These are phyloP conservation scores for Cerrena zonata DNA, from an alignment of 1,284 basidiomycete genomes.

Conservation along the genomic window DNA sequence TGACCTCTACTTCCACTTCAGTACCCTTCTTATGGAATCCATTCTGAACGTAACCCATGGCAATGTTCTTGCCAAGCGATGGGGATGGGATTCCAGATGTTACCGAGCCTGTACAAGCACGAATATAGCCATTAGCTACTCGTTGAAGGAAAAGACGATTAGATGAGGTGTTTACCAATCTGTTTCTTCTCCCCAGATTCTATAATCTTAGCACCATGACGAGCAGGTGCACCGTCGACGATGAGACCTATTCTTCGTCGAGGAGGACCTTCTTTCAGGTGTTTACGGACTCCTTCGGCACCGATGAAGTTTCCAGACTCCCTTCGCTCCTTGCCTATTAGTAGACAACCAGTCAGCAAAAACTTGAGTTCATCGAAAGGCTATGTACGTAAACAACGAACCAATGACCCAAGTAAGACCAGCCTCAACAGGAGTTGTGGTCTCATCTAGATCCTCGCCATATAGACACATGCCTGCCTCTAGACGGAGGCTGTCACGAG, in stretches of 20 bases:
- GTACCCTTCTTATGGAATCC: slow-evolving; percentile 92
- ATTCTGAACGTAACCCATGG: slow-evolving; percentile 84
- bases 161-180: slow-evolving; percentile 43
- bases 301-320: slow-evolving; percentile 78
- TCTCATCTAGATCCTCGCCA: slow-evolving; percentile 89
- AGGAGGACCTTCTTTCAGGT: slow-evolving; percentile 77
- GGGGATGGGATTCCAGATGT: slow-evolving; percentile 97
- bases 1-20: slow-evolving; percentile 71
- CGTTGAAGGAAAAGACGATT: too few relatives aligned
- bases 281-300: slow-evolving; percentile 68
- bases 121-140: not conserved
- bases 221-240: slow-evolving; percentile 81
- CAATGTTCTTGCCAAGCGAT: slow-evolving; percentile 84
- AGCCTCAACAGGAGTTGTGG: slow-evolving; percentile 83
- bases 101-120: slow-evolving; percentile 48
- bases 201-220: slow-evolving; percentile 80
- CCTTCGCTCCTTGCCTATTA: slow-evolving; percentile 73
- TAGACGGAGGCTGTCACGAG: slow-evolving; percentile 86
- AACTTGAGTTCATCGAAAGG: not conserved
- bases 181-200: slow-evolving; percentile 25
- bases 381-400: slow-evolving; percentile 31
- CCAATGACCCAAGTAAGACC: slow-evolving; percentile 91
- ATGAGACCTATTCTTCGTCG: slow-evolving; percentile 81
- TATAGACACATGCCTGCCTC: slow-evolving; percentile 99
- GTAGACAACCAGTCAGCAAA: not conserved